Conservation (phyloP, 768 basidiomycete species). For the Tylopilus sp. region DNA sequence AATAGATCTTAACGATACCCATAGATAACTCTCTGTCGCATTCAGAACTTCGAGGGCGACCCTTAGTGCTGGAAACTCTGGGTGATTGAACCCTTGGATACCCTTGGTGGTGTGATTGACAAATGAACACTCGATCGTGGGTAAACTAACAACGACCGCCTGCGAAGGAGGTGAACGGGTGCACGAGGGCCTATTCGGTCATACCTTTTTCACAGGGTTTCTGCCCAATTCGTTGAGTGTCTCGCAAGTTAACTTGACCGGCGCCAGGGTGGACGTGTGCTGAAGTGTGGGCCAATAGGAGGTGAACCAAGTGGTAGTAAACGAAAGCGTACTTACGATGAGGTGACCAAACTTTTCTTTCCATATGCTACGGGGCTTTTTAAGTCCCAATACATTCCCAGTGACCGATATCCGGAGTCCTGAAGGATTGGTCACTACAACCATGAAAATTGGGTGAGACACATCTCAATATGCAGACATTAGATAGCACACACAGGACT, state of each 20-base stretch:
- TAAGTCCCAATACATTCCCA: conserved; percentile 74
- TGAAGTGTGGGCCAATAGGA: conserved; percentile 1
- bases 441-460: background rate
- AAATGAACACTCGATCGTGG: conserved; percentile 93
- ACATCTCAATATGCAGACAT: background rate
- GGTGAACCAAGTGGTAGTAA: background rate
- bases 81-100: conserved; percentile 75
- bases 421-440: conserved; percentile 74
- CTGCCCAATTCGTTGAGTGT: conserved; percentile 75
- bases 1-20: conserved; percentile 48
- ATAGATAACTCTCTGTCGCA: conserved; percentile 91
- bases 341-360: conserved; percentile 59
- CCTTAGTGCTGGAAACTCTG: conserved; percentile 79
- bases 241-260: conserved; percentile 62
- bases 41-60: conserved; percentile 88
- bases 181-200: background rate
- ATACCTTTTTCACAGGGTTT: conserved; percentile 68
- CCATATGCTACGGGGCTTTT: conserved; percentile 73
- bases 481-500: conserved; percentile 48
- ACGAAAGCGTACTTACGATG: conserved; percentile 46
- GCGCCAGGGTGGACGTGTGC: conserved; percentile 53
- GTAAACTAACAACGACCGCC: conserved; percentile 84
- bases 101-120: conserved; percentile 75
- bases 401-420: conserved; percentile 86
- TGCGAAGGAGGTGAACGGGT: conserved; percentile 28